A percentile compares a stretch with the other conserved stretches of the same genome.
phyloP scores from a whole-genome alignment of 225 moss, liverwort and hornwort species.

The Lunularia cruciata region DNA sequence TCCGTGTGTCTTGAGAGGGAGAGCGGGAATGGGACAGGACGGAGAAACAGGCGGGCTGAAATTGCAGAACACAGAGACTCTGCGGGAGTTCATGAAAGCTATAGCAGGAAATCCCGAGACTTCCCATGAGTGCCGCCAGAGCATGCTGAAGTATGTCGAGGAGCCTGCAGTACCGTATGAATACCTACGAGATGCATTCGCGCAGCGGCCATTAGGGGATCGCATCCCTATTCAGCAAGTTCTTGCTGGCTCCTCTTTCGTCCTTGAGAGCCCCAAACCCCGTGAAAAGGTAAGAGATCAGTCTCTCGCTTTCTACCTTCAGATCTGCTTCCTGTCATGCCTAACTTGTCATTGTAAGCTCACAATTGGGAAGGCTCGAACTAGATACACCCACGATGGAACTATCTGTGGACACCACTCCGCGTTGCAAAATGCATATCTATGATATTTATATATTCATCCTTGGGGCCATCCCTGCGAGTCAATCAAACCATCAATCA shows the following conservation, averaged over 20 bases:
- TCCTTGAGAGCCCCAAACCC: slow-evolving; percentile 74
- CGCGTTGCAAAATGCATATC: too few species aligned
- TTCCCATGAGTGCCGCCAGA: slow-evolving; percentile 13
- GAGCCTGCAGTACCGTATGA: slow-evolving; percentile 55
- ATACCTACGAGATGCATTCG: slow-evolving; percentile 61
- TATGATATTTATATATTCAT: too few species aligned
- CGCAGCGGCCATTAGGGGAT: slow-evolving; percentile 51
- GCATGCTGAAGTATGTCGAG: neutral
- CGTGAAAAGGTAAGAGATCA: slow-evolving; percentile 66
- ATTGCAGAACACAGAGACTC: slow-evolving; percentile 27
- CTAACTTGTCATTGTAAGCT: neutral
- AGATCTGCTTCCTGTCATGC: neutral
- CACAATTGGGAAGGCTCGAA: neutral
- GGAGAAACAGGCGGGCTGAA: slow-evolving; percentile 24
- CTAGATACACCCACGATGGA: neutral
- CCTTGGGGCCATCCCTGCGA: too few species aligned
- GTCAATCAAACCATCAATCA: too few species aligned
- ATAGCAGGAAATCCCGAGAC: slow-evolving; percentile 17
- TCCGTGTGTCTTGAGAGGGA: too few species aligned
- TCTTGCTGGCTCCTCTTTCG: slow-evolving; percentile 66
- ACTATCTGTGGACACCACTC: too few species aligned
- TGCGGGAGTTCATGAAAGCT: slow-evolving; percentile 31
- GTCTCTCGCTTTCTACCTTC: neutral
- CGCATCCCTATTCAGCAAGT: slow-evolving; percentile 61
- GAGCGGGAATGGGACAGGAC: neutral